Base-by-base conservation (phyloP, 192 early-diverging fungal genomes). In the Dissophora ornata region DNA sequence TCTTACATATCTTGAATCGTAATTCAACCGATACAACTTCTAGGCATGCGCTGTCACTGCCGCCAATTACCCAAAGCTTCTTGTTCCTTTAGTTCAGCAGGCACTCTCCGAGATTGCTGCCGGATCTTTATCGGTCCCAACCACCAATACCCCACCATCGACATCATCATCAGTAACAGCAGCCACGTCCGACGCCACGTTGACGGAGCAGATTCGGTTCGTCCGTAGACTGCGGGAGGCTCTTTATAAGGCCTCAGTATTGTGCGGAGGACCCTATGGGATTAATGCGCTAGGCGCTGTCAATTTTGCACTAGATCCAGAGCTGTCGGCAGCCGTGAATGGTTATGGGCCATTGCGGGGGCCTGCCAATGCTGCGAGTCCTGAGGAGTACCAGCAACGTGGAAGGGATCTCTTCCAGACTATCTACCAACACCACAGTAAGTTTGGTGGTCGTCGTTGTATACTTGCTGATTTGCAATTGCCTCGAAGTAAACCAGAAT, bases 201-300 rank as follows among this genome's bases (percentile, higher is more conserved):
- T 51, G 0, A 15, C 24, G 16, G 40, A 42, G 3, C 71, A 66
- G 22, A 50, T 75, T 21, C 56, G 46, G n/a, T 75, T 75, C 44
- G 28, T 67, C 16, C 71, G 62, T 22, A 49, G 57, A n/a, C 36
- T 75, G 12, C 40, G 71, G 0, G 71, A 75, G 30, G 55, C 41
- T 13, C 32, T 75, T 6, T 67, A 55, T 30, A 75, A 75, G 24
- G 63, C 36, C 16, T 75, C 71, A 12, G 57, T 45, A 13, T 32
- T 75, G 15, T 61, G 62, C 19, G 71, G 71, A 12, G 71, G 71
- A 34, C 71, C 71, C 24, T 75, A 75, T 38, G 56, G 62, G 6
- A 75, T 75, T 57, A 75, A 75, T 41, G 71, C 71, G 1, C 51
- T 75, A 21, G 71, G 71, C n/a, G 71, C 71, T 7, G 49, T 75